Base-by-base conservation (phyloP, 1,139 yeast genomes). In the Pichia sp. region DNA sequence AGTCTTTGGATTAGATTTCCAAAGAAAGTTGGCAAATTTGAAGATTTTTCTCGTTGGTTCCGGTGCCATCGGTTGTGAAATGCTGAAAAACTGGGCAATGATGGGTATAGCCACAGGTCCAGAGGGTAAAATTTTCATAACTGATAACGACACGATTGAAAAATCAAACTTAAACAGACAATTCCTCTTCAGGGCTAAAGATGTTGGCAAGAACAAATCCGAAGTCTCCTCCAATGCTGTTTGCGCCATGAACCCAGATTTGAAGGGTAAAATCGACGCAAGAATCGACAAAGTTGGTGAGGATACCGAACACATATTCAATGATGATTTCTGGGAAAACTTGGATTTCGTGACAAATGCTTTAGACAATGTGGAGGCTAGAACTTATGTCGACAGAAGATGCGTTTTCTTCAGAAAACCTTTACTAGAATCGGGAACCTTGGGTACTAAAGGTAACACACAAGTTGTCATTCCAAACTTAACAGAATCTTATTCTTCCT, bases 21-120 rank as follows among this genome's bases (percentile, higher is more conserved):
- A 89, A 67, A 82, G 86, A 64, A 76, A 75, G 51, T 73, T 93
- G 58, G 81, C 89, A 48, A 89, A 92, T 70, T 75, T 88, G 61
- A 86, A 81, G 67, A 90, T 92, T 5, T 93, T 93, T 71, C 76
- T 93, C 62, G 99, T 93, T 46, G 99, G 99, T 51, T 83, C 98
- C 2, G 99, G 99, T 68, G 99, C 99, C 43, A 93, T 93, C 76
- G 99, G 99, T 49, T 93, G 99, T 75, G 99, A 93, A 74, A 93
- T 95, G 95, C 78, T 93, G 67, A 93, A 93, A 73, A 92, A 91
- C 69, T 93, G 98, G 98, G 97, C 99, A 8, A 80, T 93, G 81
- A 80, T 92, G 84, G 99, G 99, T 50, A 76, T 93, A 55, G 98
- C 96, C 38, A 78, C 95, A 30, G 98, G 99, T 38, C 89, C 93